phyloP scores from a whole-genome alignment of 2,329 filamentous ascomycete genomes.

The Pseudocercospora pini-densiflorae region DNA sequence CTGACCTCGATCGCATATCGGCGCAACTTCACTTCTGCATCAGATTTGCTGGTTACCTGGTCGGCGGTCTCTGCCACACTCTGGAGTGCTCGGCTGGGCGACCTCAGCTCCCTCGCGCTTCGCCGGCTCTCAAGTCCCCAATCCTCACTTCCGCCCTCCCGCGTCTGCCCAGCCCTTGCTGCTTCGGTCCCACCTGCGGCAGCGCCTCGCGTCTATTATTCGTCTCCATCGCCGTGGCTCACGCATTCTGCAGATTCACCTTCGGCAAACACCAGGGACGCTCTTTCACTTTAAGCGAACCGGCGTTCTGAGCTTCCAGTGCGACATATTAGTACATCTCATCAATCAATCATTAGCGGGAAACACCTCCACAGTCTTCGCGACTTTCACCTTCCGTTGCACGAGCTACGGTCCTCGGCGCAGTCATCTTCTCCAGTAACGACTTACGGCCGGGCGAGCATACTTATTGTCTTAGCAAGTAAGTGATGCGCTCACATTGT shows the following conservation, averaged over 20 bases:
- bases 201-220: constrained; percentile 15
- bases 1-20: neutral
- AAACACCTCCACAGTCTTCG: constrained; percentile 13
- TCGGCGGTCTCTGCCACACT: constrained; percentile 6
- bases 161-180: constrained; percentile 22
- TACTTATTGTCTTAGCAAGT: constrained; percentile 37
- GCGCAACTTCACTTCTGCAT: constrained; percentile 1
- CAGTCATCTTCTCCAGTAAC: constrained; percentile 23
- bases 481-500: constrained; percentile 22
- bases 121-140: constrained; percentile 10
- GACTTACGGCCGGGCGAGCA: constrained; percentile 39
- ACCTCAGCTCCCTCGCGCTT: constrained; percentile 6
- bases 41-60: constrained; percentile 3
- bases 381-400: constrained; percentile 14
- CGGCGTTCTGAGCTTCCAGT: constrained; percentile 20
- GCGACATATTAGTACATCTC: constrained; percentile 15
- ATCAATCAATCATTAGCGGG: constrained; percentile 13
- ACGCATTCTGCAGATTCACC: constrained; percentile 31
- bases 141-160: constrained; percentile 20
- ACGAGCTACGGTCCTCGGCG: constrained; percentile 27
- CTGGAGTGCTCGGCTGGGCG: constrained; percentile 8
- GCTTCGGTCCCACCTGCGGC: constrained; percentile 12
- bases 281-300: constrained; percentile 27
- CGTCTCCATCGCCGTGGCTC: constrained; percentile 23
- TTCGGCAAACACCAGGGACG: constrained; percentile 23